Conservation (phyloP, 352 stramenopile genomes). For the Pythium dissotocum region DNA sequence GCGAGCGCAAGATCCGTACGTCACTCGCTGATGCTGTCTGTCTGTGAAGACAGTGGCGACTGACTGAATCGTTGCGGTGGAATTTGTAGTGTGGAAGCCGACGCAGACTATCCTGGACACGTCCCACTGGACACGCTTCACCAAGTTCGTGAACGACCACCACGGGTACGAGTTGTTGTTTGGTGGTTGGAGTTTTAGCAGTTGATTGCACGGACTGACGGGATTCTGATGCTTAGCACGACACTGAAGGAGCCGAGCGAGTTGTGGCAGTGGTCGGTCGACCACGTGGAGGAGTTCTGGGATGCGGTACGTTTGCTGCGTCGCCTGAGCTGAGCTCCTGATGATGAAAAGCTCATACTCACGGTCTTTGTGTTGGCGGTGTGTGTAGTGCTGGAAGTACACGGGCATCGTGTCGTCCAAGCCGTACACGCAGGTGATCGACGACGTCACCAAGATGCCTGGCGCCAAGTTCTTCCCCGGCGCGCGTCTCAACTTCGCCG, state of each 20-base stretch:
- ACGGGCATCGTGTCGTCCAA: constrained; percentile 59
- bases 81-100: constrained; percentile 55
- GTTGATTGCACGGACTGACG: neutral
- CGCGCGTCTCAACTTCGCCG: constrained; percentile 69
- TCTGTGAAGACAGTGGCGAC: neutral
- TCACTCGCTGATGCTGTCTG: neutral
- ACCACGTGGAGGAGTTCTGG: constrained; percentile 69
- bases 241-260: constrained; percentile 43
- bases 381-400: constrained; percentile 64
- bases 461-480: constrained; percentile 73
- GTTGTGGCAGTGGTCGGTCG: constrained; percentile 75
- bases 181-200: neutral
- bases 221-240: constrained; percentile 30
- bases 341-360: too few species aligned
- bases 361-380: neutral
- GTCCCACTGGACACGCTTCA: constrained; percentile 75
- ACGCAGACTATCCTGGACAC: constrained; percentile 41
- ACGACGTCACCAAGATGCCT: constrained; percentile 68
- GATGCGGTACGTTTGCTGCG: constrained; percentile 28
- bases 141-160: constrained; percentile 53
- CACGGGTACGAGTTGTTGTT: constrained; percentile 34
- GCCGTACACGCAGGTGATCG: constrained; percentile 55
- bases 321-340: neutral
- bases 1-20: constrained; percentile 23
- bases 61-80: neutral